Percentiles rank a stretch among this genome's conserved stretches.
Conservation (phyloP, 2,329 filamentous ascomycete genomes). For the Diaporthe sp. region DNA sequence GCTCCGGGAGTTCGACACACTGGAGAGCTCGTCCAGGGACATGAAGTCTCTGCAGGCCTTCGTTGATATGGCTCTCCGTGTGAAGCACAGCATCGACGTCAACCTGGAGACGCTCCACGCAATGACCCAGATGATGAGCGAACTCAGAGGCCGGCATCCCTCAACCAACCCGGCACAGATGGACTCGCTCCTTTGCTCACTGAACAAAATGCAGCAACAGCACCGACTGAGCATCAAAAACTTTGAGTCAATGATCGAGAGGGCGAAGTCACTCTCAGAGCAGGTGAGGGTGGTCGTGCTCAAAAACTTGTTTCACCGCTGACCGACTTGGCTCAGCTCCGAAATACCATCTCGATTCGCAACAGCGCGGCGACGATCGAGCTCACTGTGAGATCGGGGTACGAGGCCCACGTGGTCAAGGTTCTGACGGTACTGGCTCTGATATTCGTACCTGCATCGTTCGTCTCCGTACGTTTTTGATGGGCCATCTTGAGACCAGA, state of each 20-base stretch:
- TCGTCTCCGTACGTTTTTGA: background rate
- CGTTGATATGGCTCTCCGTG: background rate
- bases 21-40: background rate
- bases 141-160: background rate
- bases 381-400: background rate
- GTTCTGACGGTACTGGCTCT: background rate
- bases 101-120: background rate
- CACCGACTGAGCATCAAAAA: background rate
- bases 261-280: conserved; percentile 1
- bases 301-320: too few species aligned
- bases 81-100: background rate
- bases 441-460: background rate
- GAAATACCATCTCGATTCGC: background rate
- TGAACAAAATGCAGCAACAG: background rate
- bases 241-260: background rate
- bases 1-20: conserved; percentile 3
- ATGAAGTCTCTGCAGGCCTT: background rate
- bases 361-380: background rate
- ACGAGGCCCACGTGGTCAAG: background rate
- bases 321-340: background rate
- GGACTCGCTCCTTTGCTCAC: background rate
- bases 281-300: background rate
- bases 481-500: background rate
- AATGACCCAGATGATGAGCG: background rate
- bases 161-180: background rate